Conservation (phyloP, 139 green algal species). For the Chlorella sp. region DNA sequence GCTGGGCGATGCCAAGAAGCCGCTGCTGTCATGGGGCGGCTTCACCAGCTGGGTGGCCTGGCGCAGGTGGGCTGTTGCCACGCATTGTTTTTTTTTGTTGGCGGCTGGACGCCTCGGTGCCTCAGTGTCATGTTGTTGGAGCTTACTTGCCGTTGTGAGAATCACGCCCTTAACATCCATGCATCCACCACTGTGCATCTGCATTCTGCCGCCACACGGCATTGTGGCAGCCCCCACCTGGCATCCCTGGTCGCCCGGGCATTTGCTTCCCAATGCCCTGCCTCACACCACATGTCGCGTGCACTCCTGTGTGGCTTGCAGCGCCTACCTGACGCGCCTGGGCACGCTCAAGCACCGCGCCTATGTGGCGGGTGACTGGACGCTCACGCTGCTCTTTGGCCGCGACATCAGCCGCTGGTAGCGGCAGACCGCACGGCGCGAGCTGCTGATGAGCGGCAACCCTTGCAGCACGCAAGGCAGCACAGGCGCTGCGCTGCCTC, state of each 20-base stretch:
- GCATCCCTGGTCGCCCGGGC: not conserved
- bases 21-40: conserved; percentile 36
- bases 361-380: conserved; percentile 49
- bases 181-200: no score
- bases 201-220: no score
- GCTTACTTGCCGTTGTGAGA: not conserved
- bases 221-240: not conserved
- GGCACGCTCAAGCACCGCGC: conserved; percentile 54
- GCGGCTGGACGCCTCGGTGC: not conserved
- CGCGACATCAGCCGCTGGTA: conserved; percentile 25
- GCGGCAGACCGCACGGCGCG: no score
- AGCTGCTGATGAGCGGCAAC: no score
- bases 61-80: conserved; percentile 42
- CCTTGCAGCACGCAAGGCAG: no score
- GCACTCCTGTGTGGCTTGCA: not conserved
- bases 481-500: no score
- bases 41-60: conserved; percentile 79
- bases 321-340: conserved; percentile 84
- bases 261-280: not conserved
- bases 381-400: conserved; percentile 68
- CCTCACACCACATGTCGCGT: no score
- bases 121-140: no score
- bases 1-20: conserved; percentile 35
- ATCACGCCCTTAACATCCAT: no score
- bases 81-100: not conserved